Base-by-base conservation (phyloP, 2,329 filamentous ascomycete species). In the Colletotrichum tofieldiae region DNA sequence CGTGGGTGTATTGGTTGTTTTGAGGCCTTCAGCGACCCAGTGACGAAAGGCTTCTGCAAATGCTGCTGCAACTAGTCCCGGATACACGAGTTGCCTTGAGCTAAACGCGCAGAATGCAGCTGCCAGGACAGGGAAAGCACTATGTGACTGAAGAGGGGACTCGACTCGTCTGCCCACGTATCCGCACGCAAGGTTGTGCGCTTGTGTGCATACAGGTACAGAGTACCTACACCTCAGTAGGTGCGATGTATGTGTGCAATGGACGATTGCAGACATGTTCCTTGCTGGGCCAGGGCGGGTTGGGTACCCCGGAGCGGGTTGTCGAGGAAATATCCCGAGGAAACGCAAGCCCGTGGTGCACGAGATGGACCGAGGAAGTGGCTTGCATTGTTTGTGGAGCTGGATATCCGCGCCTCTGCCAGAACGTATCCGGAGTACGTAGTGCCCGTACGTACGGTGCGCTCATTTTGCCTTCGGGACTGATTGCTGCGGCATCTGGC, bases 361-460 rank as follows among this genome's bases (percentile, higher is more conserved):
- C 32, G 47, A 67, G 18, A 20, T 18, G 43, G 43, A 49, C 8
- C 63, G 63, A 67, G 55, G 54, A 32, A 45, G 63, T 49, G 49
- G 67, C 63, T 71, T 71, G 63, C 61, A 67, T 20, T 18, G 20
- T 45, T 58, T 64, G 41, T 65, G 51, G 60, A 35, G 9, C n/a
- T 5, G 18, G 16, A 45, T 47, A 23, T 61, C 12, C 8, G 43
- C 49, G 18, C 43, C 43, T 16, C 23, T 18, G 41, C 29, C 20
- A 47, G 18, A 23, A 61, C 41, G 35, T n/a, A 47, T 37, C 12
- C 52, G 32, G 11, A 14, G 32, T n/a, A n/a, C n/a, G n/a, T 39
- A 7, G 29, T 32, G 29, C 6, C 29, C 29, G 29, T 4, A 2
- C 58, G 39, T 60, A 37, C 35, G 35, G 11, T 2, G 8, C 11